phyloP scores from a whole-genome alignment of 345 rosid species.

The Populus davidiana region DNA sequence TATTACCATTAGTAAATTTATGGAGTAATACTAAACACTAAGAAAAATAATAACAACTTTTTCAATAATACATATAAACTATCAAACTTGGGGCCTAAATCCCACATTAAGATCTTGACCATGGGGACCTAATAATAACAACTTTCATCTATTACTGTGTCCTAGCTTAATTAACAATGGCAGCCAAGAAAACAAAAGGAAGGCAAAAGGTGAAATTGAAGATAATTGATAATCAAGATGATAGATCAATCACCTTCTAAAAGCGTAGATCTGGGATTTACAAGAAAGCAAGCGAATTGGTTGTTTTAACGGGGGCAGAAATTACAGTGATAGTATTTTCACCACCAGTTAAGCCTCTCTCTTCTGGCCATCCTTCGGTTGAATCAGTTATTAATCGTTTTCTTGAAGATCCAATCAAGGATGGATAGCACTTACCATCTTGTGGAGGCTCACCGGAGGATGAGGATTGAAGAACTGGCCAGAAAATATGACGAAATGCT shows the following conservation, averaged over 20 bases:
- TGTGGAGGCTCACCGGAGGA: constrained; percentile 32
- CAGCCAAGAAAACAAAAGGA: constrained; percentile 14
- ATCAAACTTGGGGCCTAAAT: no score
- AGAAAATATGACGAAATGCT: background rate
- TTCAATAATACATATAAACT: no score
- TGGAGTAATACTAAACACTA: no score
- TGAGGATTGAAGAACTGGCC: constrained; percentile 17
- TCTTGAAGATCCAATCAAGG: background rate
- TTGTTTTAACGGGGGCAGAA: constrained; percentile 3
- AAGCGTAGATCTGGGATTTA: constrained; percentile 38
- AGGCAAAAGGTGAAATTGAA: constrained; percentile 17
- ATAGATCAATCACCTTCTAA: constrained; percentile 16
- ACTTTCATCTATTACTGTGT: background rate
- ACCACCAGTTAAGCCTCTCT: constrained; percentile 12
- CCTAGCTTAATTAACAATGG: background rate
- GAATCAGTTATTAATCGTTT: constrained; percentile 18
- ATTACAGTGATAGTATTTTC: background rate
- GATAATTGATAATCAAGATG: constrained; percentile 11
- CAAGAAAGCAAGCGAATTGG: constrained; percentile 40
- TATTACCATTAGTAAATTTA: no score
- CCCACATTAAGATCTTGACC: no score
- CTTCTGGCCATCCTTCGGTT: constrained; percentile 10
- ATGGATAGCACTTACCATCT: constrained; percentile 7
- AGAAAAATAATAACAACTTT: no score
- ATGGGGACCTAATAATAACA: no score